Base-by-base conservation (phyloP, 2,329 filamentous ascomycete genomes). In the Coleophoma crateriformis region DNA sequence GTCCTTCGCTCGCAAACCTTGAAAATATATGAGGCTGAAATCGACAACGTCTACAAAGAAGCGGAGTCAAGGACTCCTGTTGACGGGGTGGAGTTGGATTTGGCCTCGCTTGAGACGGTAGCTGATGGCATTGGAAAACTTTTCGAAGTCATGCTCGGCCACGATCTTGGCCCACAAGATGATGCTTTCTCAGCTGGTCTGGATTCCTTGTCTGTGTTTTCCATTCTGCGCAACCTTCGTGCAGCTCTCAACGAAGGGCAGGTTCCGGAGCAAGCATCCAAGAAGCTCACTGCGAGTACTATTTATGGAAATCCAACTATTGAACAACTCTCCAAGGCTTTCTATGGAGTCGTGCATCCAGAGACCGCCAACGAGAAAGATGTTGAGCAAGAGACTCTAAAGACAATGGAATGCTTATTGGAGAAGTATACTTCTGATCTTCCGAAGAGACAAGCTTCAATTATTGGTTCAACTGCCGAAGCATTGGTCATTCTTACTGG, bases 401-500 rank as follows among this genome's bases (percentile, higher is more conserved):
- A 46, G n/a, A 38, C 20, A 35, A 50, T 54, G 42, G 14, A 44
- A 45, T 20, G 32, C 5, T 50, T 55, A 45, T 44, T 56, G 19
- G 48, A 49, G 3, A 54, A 51, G 37, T 56, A 54, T 11, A 48
- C 48, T 4, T 44, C 37, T 6, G 38, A 53, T 20, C 38, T 56
- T 13, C 35, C 35, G 15, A 38, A n/a, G 35, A 38, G 35, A 13
- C 32, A 35, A 17, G 19, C n/a, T 11, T 14, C 39, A 7, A 32
- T 13, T 11, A 34, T n/a, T 3, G 2, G 32, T 8, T 20, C 44
- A 1, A 33, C 39, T 13, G 19, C 35, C 22, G 22, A 41, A 19
- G 20, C 27, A 19, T 53, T 41, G 5, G 49, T 69, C 2, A 54
- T 74, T 7, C 53, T 79, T 17, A 78, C 74, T 0, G 76, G 73